These are phyloP conservation scores for Yamadazyma siamensis DNA, from an alignment of 1,139 yeast genomes.

Conservation along the genomic window DNA sequence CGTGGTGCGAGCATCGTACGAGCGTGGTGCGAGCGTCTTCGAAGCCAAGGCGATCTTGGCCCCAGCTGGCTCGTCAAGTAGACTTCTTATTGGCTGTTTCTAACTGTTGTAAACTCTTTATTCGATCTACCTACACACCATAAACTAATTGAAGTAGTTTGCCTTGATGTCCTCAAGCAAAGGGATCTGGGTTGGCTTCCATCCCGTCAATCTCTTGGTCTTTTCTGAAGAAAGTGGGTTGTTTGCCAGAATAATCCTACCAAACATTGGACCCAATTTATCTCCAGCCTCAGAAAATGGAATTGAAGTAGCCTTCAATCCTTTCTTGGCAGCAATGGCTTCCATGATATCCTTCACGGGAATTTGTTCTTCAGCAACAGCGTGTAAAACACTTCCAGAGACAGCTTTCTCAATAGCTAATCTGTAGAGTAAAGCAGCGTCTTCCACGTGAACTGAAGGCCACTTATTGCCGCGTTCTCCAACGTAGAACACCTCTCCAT, in stretches of 20 bases:
- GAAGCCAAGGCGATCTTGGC: too few relatives aligned
- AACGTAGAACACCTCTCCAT: constrained; percentile 14
- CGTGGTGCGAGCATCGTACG: too few relatives aligned
- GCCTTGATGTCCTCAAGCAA: constrained; percentile 18
- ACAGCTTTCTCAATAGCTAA: constrained; percentile 23
- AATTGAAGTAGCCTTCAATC: constrained; percentile 13
- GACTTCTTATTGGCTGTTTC: too few relatives aligned
- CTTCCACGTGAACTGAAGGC: constrained; percentile 24
- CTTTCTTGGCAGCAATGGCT: constrained; percentile 16
- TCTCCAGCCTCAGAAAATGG: constrained; percentile 9
- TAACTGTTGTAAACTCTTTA: too few relatives aligned
- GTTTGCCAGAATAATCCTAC: constrained; percentile 6
- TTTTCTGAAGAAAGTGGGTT: constrained; percentile 6
- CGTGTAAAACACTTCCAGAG: constrained; percentile 21
- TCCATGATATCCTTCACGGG: constrained; percentile 18
- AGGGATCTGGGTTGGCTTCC: constrained; percentile 7
- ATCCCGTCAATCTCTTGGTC: constrained; percentile 3
- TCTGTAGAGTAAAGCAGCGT: constrained; percentile 22
- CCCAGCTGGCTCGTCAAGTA: too few relatives aligned
- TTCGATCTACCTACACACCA: too few relatives aligned
- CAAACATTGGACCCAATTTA: constrained; percentile 5
- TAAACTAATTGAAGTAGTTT: too few relatives aligned
- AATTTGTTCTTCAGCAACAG: constrained; percentile 17
- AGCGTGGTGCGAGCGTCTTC: too few relatives aligned
- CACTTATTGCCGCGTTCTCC: constrained; percentile 25